Conservation (phyloP, 805 yeast species). For the Lachancea kluyveri region DNA sequence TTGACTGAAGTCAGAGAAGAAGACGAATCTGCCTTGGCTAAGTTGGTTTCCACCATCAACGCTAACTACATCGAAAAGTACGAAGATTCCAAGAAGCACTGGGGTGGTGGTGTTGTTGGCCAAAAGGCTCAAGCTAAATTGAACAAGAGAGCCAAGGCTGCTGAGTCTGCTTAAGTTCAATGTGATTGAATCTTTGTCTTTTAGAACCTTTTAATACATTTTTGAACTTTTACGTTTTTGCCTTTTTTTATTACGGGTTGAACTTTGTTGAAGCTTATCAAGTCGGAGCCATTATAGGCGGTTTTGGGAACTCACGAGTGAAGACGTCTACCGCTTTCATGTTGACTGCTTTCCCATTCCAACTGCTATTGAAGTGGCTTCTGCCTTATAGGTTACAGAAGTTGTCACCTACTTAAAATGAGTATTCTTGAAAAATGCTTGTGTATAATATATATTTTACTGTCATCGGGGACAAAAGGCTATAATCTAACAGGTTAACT, state of each 20-base stretch:
- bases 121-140: constrained; percentile 83
- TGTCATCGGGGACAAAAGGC: no score
- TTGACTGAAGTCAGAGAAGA: constrained; percentile 90
- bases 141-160: constrained; percentile 66
- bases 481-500: no score
- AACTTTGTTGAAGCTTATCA: constrained; percentile 10
- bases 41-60: constrained; percentile 86
- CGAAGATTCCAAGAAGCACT: constrained; percentile 95
- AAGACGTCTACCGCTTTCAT: background rate
- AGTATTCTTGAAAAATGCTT: no score
- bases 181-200: constrained; percentile 3
- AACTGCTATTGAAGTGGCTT: no score
- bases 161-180: constrained; percentile 31
- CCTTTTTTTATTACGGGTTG: constrained; percentile 1
- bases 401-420: no score
- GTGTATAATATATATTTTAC: no score
- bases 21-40: constrained; percentile 92
- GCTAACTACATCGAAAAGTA: constrained; percentile 89
- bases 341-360: no score
- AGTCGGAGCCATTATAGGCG: constrained; percentile 8
- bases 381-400: no score
- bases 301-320: background rate
- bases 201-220: constrained; percentile 7
- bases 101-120: constrained; percentile 99
- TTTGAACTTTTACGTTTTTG: constrained; percentile 3